Percentiles rank a stretch among this genome's conserved stretches.
phyloP scores from a whole-genome alignment of 805 yeast genomes.

The Blastobotrys americana region DNA sequence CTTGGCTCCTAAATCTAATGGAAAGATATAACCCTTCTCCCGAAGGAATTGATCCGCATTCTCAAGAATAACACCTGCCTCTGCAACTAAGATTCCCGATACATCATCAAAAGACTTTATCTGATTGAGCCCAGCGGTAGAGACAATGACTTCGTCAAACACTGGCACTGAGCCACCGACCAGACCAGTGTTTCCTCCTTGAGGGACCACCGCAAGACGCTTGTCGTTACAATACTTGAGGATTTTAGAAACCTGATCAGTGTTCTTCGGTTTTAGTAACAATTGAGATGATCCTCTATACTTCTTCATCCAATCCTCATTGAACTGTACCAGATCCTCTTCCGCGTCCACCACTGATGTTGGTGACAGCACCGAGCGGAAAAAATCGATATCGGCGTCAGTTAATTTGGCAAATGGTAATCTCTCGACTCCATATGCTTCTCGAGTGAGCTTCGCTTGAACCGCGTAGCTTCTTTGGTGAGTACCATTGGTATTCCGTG shows the following conservation, averaged over 20 bases:
- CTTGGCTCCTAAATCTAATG: slow-evolving; percentile 90
- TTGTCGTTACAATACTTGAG: slow-evolving; percentile 72
- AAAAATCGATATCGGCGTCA: slow-evolving; percentile 50
- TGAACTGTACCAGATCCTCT: slow-evolving; percentile 40
- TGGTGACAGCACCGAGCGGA: slow-evolving; percentile 49
- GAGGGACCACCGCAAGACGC: slow-evolving; percentile 82
- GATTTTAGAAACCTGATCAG: slow-evolving; percentile 69
- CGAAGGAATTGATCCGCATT: slow-evolving; percentile 70
- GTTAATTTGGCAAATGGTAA: slow-evolving; percentile 48
- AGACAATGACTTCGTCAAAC: slow-evolving; percentile 79
- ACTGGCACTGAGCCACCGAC: slow-evolving; percentile 94
- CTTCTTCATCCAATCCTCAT: slow-evolving; percentile 93
- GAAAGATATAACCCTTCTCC: slow-evolving; percentile 84
- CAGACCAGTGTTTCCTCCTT: slow-evolving; percentile 94
- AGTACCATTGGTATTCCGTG: too few species aligned
- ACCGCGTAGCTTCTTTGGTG: too few species aligned
- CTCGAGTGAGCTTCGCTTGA: slow-evolving; percentile 55
- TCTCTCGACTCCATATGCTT: slow-evolving; percentile 51
- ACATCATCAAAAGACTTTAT: slow-evolving; percentile 74
- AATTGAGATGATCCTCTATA: slow-evolving; percentile 80
- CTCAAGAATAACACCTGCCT: slow-evolving; percentile 86
- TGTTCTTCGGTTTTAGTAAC: slow-evolving; percentile 74
- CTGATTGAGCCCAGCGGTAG: slow-evolving; percentile 63
- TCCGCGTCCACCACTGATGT: slow-evolving; percentile 32
- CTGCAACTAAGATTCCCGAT: slow-evolving; percentile 80